Evolutionary conservation across 768 basidiomycete species (phyloP), one percentile per base, ranked within the genome.

Genomic region (Rhizopogon vulgaris): DNA sequence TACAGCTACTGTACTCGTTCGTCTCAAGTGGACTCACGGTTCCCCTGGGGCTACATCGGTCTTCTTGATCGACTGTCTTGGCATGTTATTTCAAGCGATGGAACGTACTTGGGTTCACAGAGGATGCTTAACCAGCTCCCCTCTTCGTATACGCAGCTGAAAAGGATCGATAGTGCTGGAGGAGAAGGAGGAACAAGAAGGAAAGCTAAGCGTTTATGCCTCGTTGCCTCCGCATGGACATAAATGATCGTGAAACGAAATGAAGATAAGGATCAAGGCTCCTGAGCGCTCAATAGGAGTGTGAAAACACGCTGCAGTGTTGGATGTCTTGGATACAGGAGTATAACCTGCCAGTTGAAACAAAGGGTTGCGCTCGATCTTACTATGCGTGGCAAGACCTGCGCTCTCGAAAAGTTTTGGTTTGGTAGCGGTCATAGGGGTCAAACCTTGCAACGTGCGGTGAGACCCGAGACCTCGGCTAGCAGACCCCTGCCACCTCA

Each of bases 21-120:
- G 43, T 22, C 30, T 32, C 30, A 14, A 18, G 11, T 32, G 6
- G 30, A 46, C 43, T 46, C 43, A 46, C 43, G 43, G 43, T 46
- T 34, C 43, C 30, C 18, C 30, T 17, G 30, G 32, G 43, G 43
- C 18, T 5, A 8, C 18, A 46, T 46, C 43, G 8, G 22, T 30
- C 43, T 46, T 46, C 30, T 46, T 46, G 43, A 46, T 46, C 43
- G 43, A 46, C 7, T 46, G 43, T 46, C 30, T 22, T 32, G 43
- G 43, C 43, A 46, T 46, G 14, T 32, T 45, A 14, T 45, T 18
- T 30, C 28, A 43, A 43, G 28, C 12, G 12, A 3, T 22, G 12
- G n/a, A 32, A 46, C 18, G 18, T 22, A 22, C 7, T 32, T 22
- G 14, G 14, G 30, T 46, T 32, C 18, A 30, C 30, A 46, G 30